Percentiles rank a stretch among this genome's conserved stretches.
phyloP scores from a whole-genome alignment of 2,329 filamentous ascomycete genomes.

The Xylaria sp. region DNA sequence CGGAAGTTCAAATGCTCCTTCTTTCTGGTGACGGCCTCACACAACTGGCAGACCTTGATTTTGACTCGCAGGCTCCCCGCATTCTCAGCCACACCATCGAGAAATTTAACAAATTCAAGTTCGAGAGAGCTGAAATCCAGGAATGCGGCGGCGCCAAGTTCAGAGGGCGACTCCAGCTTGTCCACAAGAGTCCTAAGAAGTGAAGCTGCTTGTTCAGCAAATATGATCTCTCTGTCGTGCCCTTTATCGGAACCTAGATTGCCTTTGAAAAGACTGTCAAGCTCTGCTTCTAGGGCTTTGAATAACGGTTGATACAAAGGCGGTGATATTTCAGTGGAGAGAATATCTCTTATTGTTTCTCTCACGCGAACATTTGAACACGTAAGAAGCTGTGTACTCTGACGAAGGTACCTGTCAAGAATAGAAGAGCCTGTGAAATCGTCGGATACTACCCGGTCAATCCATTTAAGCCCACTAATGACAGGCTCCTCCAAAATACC shows the following conservation, averaged over 20 bases:
- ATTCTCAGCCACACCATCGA: slow-evolving; percentile 67
- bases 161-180: slow-evolving; percentile 69
- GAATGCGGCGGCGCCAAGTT: slow-evolving; percentile 69
- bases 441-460: slow-evolving; percentile 68
- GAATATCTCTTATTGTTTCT: slow-evolving; percentile 72
- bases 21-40: slow-evolving; percentile 70
- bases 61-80: slow-evolving; percentile 69
- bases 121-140: slow-evolving; percentile 72
- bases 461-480: slow-evolving; percentile 69
- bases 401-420: slow-evolving; percentile 67
- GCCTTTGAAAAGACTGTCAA: slow-evolving; percentile 70
- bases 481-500: slow-evolving; percentile 67
- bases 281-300: slow-evolving; percentile 71
- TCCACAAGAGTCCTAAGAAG: slow-evolving; percentile 72
- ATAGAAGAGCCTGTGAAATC: slow-evolving; percentile 69
- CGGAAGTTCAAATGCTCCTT: slow-evolving; percentile 75
- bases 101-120: slow-evolving; percentile 73
- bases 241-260: slow-evolving; percentile 62
- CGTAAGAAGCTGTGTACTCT: slow-evolving; percentile 72
- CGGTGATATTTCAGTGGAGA: slow-evolving; percentile 72
- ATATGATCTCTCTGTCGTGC: slow-evolving; percentile 70
- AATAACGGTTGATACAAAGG: slow-evolving; percentile 71
- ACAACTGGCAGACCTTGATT: slow-evolving; percentile 75
- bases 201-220: slow-evolving; percentile 73
- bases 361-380: slow-evolving; percentile 72